phyloP scores from a whole-genome alignment of 345 rosid genomes.

The Citrus sp. region DNA sequence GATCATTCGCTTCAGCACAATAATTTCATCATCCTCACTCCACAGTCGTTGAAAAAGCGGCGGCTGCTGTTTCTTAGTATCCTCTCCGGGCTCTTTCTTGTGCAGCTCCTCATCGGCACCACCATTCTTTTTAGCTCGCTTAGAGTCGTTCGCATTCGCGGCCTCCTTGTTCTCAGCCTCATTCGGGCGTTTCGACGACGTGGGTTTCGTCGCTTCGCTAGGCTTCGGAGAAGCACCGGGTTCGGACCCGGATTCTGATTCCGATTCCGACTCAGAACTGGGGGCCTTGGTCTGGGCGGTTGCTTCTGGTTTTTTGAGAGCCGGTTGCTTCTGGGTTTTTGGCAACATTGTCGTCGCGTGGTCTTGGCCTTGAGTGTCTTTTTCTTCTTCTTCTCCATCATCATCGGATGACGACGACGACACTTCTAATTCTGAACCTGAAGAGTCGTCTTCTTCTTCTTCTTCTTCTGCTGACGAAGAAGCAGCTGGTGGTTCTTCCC shows the following conservation, averaged over 20 bases:
- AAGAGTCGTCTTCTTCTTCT: slow-evolving; percentile 25
- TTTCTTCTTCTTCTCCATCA: slow-evolving; percentile 15
- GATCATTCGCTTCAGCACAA: slow-evolving; percentile 37
- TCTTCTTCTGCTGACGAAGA: slow-evolving; percentile 27
- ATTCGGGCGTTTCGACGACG: slow-evolving; percentile 19
- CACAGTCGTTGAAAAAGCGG: slow-evolving; percentile 41
- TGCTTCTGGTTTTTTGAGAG: not conserved
- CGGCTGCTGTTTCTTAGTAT: slow-evolving; percentile 25
- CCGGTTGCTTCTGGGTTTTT: not conserved
- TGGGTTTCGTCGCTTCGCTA: slow-evolving; percentile 3
- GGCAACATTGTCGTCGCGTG: not conserved
- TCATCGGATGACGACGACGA: not conserved
- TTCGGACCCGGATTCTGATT: slow-evolving; percentile 24
- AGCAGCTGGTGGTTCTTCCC: slow-evolving; percentile 29
- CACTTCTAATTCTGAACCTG: slow-evolving; percentile 1
- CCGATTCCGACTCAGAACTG: slow-evolving; percentile 24
- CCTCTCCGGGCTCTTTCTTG: slow-evolving; percentile 33
- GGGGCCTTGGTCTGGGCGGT: not conserved
- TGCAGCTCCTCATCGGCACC: slow-evolving; percentile 5
- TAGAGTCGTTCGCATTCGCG: not conserved
- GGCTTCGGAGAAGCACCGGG: slow-evolving; percentile 15
- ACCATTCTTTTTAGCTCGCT: slow-evolving; percentile 31
- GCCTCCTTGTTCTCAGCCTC: not conserved
- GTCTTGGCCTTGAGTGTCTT: not conserved
- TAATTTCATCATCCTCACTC: slow-evolving; percentile 52